phyloP scores from a whole-genome alignment of 2,329 filamentous ascomycete species.

The Microcyclospora pomicola region DNA sequence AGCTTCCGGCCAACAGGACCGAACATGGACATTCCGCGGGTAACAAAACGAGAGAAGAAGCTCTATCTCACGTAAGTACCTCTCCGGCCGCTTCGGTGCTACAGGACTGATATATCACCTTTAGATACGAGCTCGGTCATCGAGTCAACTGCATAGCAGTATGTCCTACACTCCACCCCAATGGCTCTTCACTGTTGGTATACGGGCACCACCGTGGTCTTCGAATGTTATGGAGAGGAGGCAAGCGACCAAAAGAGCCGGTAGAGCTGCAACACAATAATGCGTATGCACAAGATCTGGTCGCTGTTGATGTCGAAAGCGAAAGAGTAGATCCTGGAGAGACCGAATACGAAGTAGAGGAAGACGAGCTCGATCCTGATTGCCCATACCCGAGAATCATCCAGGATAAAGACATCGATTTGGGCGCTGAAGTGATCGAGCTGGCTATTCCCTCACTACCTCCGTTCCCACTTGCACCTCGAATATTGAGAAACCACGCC shows the following conservation, averaged over 20 bases:
- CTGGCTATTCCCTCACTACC: slow-evolving; percentile 33
- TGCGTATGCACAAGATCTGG: slow-evolving; percentile 31
- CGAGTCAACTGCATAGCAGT: slow-evolving; percentile 42
- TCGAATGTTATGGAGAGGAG: slow-evolving; percentile 47
- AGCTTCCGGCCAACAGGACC: too few species aligned
- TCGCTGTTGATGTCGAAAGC: slow-evolving; percentile 44
- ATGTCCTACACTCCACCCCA: slow-evolving; percentile 45
- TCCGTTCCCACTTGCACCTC: slow-evolving; percentile 2
- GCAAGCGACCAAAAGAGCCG: slow-evolving; percentile 22
- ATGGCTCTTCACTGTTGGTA: slow-evolving; percentile 47
- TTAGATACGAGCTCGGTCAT: slow-evolving; percentile 47
- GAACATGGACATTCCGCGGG: slow-evolving; percentile 7
- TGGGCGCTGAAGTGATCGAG: slow-evolving; percentile 40
- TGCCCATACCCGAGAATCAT: slow-evolving; percentile 41
- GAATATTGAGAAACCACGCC: slow-evolving; percentile 12
- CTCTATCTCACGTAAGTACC: slow-evolving; percentile 19
- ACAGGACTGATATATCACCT: too few species aligned
- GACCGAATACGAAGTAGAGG: slow-evolving; percentile 39
- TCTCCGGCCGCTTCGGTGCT: neutral
- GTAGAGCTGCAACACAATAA: slow-evolving; percentile 3
- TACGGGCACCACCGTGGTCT: slow-evolving; percentile 47
- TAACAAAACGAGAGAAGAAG: slow-evolving; percentile 19
- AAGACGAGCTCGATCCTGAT: slow-evolving; percentile 44
- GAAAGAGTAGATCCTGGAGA: slow-evolving; percentile 27
- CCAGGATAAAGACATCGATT: slow-evolving; percentile 40